phyloP scores from a whole-genome alignment of 495 filamentous ascomycete species.

The Terfezia boudieri region DNA sequence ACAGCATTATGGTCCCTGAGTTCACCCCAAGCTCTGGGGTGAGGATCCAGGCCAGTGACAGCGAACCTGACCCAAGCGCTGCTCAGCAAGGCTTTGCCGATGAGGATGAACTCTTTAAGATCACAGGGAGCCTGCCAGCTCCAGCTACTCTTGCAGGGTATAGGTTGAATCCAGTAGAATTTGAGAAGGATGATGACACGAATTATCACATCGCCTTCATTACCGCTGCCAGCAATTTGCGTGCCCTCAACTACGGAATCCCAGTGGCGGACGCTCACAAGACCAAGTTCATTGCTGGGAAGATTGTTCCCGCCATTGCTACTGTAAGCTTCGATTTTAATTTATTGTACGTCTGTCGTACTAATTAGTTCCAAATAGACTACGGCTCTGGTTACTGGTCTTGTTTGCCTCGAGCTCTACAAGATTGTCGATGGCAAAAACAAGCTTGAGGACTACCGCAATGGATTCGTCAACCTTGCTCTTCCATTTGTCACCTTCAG shows the following conservation, averaged over 20 bases:
- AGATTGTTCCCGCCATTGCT: conserved; percentile 97
- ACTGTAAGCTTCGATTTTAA: conserved; percentile 3
- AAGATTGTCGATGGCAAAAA: conserved; percentile 91
- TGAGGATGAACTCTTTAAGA: conserved; percentile 41
- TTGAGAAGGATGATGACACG: conserved; percentile 97
- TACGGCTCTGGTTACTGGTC: conserved; percentile 81
- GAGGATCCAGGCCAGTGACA: conserved; percentile 93
- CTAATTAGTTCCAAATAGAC: conserved; percentile 23
- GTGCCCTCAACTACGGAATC: conserved; percentile 95
- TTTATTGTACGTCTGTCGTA: not conserved
- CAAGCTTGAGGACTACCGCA: conserved; percentile 95
- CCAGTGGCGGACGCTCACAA: conserved; percentile 76
- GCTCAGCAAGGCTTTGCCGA: conserved; percentile 31
- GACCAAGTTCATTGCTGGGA: conserved; percentile 98
- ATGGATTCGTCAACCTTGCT: conserved; percentile 93
- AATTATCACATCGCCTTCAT: conserved; percentile 99
- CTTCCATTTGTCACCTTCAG: conserved; percentile 96
- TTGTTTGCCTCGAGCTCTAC: conserved; percentile 82
- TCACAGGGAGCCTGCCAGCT: conserved; percentile 46
- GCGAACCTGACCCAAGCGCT: conserved; percentile 83
- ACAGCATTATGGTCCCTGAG: conserved; percentile 89
- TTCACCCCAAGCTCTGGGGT: conserved; percentile 80
- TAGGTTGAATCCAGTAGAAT: conserved; percentile 78
- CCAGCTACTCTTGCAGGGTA: conserved; percentile 64
- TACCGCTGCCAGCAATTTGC: conserved; percentile 84